Evolutionary conservation across 2,329 filamentous ascomycete genomes (phyloP), one percentile per base, ranked within the genome.

Genomic region (Neocatenulostroma microsporum): DNA sequence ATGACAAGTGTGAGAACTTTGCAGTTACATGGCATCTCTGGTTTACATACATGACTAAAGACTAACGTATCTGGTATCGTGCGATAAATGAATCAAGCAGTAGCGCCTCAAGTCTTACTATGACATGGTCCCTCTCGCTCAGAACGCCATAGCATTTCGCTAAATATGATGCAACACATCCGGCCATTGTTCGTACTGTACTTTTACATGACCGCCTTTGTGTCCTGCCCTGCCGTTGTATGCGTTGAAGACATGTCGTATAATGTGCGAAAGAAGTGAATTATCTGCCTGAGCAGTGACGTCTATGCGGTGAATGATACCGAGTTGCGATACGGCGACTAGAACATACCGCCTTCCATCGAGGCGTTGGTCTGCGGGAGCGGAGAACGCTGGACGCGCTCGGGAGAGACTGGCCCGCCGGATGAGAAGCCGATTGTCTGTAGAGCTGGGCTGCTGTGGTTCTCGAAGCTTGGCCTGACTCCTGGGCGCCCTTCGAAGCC

Each of bases 301-400:
- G n/a, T n/a, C n/a, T n/a, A 17, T 26, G 32, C 32, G 20, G 21
- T 34, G 9, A 14, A 34, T 9, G 30, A n/a, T 3, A 15, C 7
- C 26, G 21, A 15, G 23, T 15, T 34, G 13, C 15, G 9, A 10
- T 27, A 25, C 15, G 18, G 9, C 25, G n/a, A 8, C 34, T 19
- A 44, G 21, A 44, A 44, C 41, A 44, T 44, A 11, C 41, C 41
- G 6, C 41, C 41, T 14, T 44, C 41, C 21, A 44, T 33, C 12
- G 13, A 18, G 7, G 8, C 29, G 25, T 34, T 23, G 12, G 34
- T n/a, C 32, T 37, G 26, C 17, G 37, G 37, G 3, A 41, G 17
- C n/a, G 38, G 37, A 11, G 37, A 26, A 8, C 34, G 29, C 37
- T 38, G 14, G 13, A 37, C 28, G 11, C 41, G 37, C 23, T 44